A percentile compares a stretch with the other conserved stretches of the same genome.
Conservation (phyloP, 148 eudicot genomes). For the Camellia granthamiana region DNA sequence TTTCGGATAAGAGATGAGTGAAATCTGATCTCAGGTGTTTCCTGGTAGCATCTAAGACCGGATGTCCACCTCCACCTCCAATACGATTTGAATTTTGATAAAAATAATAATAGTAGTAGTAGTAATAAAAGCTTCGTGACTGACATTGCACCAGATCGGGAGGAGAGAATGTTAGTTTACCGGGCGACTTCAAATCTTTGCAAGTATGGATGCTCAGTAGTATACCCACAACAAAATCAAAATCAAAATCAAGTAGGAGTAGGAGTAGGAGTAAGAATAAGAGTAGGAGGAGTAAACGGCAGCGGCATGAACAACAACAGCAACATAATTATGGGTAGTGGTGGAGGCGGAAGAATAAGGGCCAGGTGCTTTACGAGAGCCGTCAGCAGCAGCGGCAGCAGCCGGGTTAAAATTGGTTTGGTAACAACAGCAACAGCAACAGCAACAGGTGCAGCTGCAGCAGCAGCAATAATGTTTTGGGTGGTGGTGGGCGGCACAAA, state of each 20-base stretch:
- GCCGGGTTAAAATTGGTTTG: conserved; percentile 4
- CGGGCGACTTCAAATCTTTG: conserved; percentile 5
- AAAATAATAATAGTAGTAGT: too few species aligned
- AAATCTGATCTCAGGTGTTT: neutral
- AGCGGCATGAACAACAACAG: neutral
- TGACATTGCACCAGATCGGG: neutral
- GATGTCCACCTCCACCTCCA: neutral
- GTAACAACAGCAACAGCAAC: neutral
- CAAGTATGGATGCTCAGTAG: conserved; percentile 9
- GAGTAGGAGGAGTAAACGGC: neutral
- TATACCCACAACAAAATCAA: neutral
- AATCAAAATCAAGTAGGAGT: too few species aligned
- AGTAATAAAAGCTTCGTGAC: neutral
- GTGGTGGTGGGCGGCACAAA: neutral
- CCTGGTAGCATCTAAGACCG: neutral
- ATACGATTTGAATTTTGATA: neutral
- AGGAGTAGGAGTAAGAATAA: neutral
- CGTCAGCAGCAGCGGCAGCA: neutral
- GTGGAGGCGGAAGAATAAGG: conserved; percentile 2
- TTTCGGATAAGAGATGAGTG: neutral
- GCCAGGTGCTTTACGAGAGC: neutral
- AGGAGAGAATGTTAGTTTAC: neutral
- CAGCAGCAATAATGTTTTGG: conserved; percentile 7
- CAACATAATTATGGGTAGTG: neutral
- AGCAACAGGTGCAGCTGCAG: neutral